Conservation (phyloP, 2,329 filamentous ascomycete species). For the Venturia pyrina region DNA sequence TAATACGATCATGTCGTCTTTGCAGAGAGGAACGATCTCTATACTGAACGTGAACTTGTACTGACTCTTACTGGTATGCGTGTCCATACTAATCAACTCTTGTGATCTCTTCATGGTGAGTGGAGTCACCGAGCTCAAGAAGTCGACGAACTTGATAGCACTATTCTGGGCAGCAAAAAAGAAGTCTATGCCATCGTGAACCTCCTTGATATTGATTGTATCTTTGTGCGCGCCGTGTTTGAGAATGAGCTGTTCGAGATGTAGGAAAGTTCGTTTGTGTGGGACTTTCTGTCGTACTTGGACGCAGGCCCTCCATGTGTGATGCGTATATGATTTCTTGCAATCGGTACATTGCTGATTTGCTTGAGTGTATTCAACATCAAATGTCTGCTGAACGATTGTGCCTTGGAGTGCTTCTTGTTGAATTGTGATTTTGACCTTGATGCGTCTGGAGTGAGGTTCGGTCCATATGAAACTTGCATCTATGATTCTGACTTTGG, state of each 20-base stretch:
- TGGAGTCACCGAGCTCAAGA: conserved; percentile 72
- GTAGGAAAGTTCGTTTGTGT: conserved; percentile 80
- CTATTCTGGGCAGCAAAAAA: conserved; percentile 86
- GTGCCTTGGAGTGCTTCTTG: conserved; percentile 55
- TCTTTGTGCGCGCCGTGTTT: conserved; percentile 88
- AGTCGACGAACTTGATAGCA: conserved; percentile 86
- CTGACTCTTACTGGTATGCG: conserved; percentile 79
- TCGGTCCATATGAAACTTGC: conserved; percentile 98
- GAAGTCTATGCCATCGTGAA: conserved; percentile 91
- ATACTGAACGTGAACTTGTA: conserved; percentile 93
- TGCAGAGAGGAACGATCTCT: conserved; percentile 88
- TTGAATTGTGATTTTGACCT: conserved; percentile 93
- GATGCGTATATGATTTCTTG: conserved; percentile 89
- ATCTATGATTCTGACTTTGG: conserved; percentile 89
- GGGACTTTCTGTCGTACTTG: conserved; percentile 95
- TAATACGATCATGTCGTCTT: conserved; percentile 90
- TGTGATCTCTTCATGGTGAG: conserved; percentile 75
- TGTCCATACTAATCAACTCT: conserved; percentile 86
- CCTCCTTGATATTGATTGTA: conserved; percentile 96
- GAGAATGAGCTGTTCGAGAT: conserved; percentile 87
- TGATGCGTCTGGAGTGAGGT: conserved; percentile 83
- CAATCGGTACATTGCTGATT: conserved; percentile 93
- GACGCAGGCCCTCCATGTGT: conserved; percentile 87
- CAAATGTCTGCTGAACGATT: conserved; percentile 84
- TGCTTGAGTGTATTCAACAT: conserved; percentile 84